These are phyloP conservation scores for Musa itinerans DNA, from an alignment of 176 grass and related monocot genomes.

Conservation along the genomic window DNA sequence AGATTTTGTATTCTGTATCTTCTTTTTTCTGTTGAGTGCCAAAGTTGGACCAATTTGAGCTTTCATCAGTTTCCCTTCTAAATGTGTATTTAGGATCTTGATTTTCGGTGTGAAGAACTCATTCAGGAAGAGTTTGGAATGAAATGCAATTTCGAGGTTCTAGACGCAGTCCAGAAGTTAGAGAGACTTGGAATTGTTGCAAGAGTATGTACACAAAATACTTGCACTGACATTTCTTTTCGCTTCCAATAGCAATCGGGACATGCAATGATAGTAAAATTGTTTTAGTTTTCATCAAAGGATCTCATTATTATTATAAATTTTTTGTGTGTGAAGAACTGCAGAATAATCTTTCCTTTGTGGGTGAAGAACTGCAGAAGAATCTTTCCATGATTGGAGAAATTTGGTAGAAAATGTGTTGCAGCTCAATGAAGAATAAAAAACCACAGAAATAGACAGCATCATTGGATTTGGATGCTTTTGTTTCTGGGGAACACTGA, in stretches of 20 bases:
- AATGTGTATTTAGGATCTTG: constrained; percentile 66
- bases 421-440: background rate
- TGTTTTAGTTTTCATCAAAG: no score
- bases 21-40: background rate
- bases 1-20: background rate
- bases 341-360: background rate
- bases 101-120: constrained; percentile 81
- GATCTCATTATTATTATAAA: no score
- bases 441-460: no score
- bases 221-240: no score
- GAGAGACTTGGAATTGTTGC: constrained; percentile 86
- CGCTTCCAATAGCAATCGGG: no score
- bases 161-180: constrained; percentile 81
- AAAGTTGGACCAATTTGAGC: constrained; percentile 1
- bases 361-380: background rate
- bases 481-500: no score
- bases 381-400: background rate
- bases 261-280: no score
- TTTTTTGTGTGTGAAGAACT: background rate
- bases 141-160: constrained; percentile 91
- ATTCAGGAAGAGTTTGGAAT: constrained; percentile 88
- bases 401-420: background rate
- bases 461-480: no score
- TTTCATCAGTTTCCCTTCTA: constrained; percentile 12
- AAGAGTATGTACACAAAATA: constrained; percentile 47